Base-by-base conservation (phyloP, 2,329 filamentous ascomycete species). In the Trichoderma cornu-damae region DNA sequence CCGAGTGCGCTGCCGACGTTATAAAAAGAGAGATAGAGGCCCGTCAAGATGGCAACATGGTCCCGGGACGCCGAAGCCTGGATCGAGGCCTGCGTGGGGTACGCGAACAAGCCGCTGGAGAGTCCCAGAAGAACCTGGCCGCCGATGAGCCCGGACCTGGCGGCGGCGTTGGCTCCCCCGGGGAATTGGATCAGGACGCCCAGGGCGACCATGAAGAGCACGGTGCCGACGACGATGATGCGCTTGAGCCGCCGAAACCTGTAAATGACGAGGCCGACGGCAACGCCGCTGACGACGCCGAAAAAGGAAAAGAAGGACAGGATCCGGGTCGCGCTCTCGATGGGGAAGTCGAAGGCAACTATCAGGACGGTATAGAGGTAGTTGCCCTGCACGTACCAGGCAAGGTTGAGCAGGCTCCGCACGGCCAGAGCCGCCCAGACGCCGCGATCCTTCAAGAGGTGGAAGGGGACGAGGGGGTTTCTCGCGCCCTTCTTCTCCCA, bases 351-450 rank as follows among this genome's bases (percentile, higher is more conserved):
- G 61, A 84, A 85, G 2, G 76, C 76, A 8, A 86, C 80, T 6
- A 79, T 66, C 2, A 86, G 77, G 0, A 85, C 77, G 0, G 82
- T 83, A 65, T 79, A 85, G 0, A 86, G 70, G 62, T 80, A 85
- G 63, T 84, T 80, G 34, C 77, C 80, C 64, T 85, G 82, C 18
- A 82, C 73, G 49, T 76, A 78, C 81, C 80, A 85, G 2, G 76
- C 72, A 58, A 79, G 75, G 64, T 77, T 80, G 43, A 81, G 70
- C 55, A 78, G 64, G 57, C 71, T 69, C 2, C 75, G 76, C 42
- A 86, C 80, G 0, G 79, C 81, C 8, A 86, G 68, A 0, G 82
- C 79, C 2, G 77, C 80, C 81, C 82, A 86, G 1, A 86, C 80
- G 0, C 77, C 78, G n/a, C 83, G 78, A 59, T 86, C 81, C 59